Evolutionary conservation across 23 red algal species (phyloP), one percentile per base, ranked within the genome.

Genomic region (Agarophyton chilense): DNA sequence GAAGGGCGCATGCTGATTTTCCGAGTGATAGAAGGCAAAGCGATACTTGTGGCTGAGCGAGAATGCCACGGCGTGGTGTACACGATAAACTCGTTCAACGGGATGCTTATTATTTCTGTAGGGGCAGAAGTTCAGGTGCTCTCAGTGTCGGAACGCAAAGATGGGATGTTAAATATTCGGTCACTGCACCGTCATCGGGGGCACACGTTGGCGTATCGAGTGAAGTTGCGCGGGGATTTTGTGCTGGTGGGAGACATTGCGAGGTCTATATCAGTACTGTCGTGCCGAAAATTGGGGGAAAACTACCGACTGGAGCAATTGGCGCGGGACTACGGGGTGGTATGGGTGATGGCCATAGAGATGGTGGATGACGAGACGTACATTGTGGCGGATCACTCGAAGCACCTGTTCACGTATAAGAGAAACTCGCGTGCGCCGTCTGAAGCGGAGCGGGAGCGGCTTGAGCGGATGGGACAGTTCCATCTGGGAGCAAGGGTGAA

Each of bases 401-500:
- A 85, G 84, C 95, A 99, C 58, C 43, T 99, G 67, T 64, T 92
- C 66, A 91, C 89, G 11, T 72, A 87, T 38, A 84, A 81, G 47
- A 77, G 97, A 17, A 90, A 94, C 66, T 71, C 89, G n/a, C 71
- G 86, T 41, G 93, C 93, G 16, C 41, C 84, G 19, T 65, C 70
- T 43, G 90, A 95, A 33, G 90, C 92, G 25, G 93, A 94, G 38
- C 89, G 97, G 10, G 72, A 78, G 54, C 84, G 81, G 26, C 86
- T 99, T 41, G 84, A 95, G 33, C 74, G 79, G 12, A 75, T 92
- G 26, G 97, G 97, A 29, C 84, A 87, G 38, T 99, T 92, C 57
- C 97, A 99, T 54, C 41, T 96, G 42, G 97, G 97, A 21, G 81
- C 90, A 17, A 76, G 93, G 52, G 84, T 99, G 40, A 99, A 99